phyloP scores from a whole-genome alignment of 768 basidiomycete genomes.

The Suillus brevipes region DNA sequence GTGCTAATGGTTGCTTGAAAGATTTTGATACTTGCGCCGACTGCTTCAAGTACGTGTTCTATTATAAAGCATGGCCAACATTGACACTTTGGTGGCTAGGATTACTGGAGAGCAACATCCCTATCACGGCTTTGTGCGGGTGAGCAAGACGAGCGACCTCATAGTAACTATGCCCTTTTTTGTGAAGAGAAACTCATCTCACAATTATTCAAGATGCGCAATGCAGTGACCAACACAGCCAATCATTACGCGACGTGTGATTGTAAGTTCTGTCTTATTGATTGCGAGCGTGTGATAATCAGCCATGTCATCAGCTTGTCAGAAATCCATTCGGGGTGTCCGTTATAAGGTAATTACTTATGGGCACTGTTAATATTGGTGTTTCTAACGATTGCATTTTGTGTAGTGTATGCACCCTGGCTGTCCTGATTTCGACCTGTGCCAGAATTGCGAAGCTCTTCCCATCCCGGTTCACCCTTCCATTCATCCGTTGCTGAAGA shows the following conservation, averaged over 20 bases:
- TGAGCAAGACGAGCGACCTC: slow-evolving; percentile 53
- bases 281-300: no score
- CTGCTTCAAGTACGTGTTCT: slow-evolving; percentile 60
- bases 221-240: slow-evolving; percentile 20
- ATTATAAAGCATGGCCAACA: background rate
- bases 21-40: slow-evolving; percentile 76
- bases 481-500: slow-evolving; percentile 74
- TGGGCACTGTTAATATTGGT: background rate
- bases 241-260: slow-evolving; percentile 65
- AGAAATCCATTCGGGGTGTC: slow-evolving; percentile 52
- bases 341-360: slow-evolving; percentile 64
- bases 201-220: slow-evolving; percentile 29
- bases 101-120: slow-evolving; percentile 79
- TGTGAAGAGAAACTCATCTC: background rate
- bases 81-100: slow-evolving; percentile 29
- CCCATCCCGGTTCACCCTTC: slow-evolving; percentile 75
- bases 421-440: slow-evolving; percentile 83
- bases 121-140: slow-evolving; percentile 66
- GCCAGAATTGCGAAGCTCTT: slow-evolving; percentile 73
- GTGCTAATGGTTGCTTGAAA: slow-evolving; percentile 12
- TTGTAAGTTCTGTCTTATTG: slow-evolving; percentile 26
- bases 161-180: slow-evolving; percentile 45
- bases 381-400: slow-evolving; percentile 5
- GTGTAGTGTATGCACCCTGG: slow-evolving; percentile 75
- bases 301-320: slow-evolving; percentile 39